phyloP scores from a whole-genome alignment of 768 basidiomycete genomes.

The Crassisporium funariophilum region DNA sequence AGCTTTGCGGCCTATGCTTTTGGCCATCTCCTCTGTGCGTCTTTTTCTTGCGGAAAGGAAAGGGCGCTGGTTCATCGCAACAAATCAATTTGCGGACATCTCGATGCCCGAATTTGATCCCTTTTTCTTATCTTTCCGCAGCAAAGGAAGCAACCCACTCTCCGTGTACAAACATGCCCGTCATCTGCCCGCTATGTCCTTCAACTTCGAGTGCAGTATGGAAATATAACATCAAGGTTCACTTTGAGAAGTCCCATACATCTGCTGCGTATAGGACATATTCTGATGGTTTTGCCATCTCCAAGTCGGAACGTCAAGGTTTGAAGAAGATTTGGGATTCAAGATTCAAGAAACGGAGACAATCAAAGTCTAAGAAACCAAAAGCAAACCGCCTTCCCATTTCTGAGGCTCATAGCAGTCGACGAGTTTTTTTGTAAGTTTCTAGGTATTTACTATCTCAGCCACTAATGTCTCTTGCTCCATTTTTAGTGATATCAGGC shows the following conservation, averaged over 20 bases:
- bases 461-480: not conserved
- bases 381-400: too few relatives aligned
- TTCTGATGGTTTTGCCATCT: not conserved
- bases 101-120: not conserved
- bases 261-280: not conserved
- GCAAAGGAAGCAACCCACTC: not conserved
- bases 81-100: not conserved
- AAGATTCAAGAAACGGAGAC: too few relatives aligned
- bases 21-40: not conserved
- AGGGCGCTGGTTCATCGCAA: not conserved
- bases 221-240: not conserved
- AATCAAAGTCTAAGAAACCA: too few relatives aligned
- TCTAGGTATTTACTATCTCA: not conserved
- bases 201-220: constrained; percentile 1
- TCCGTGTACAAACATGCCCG: constrained; percentile 2
- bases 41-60: constrained; percentile 1
- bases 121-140: not conserved
- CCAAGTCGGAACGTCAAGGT: not conserved
- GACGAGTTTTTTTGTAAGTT: not conserved
- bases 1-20: constrained; percentile 3
- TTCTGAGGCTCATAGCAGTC: too few relatives aligned
- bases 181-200: constrained; percentile 2
- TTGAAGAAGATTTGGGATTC: not conserved
- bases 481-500: not conserved
- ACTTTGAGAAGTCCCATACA: not conserved